Evolutionary conservation across 2,329 filamentous ascomycete genomes (phyloP).

Genomic region (Arachnopeziza araneosa): DNA sequence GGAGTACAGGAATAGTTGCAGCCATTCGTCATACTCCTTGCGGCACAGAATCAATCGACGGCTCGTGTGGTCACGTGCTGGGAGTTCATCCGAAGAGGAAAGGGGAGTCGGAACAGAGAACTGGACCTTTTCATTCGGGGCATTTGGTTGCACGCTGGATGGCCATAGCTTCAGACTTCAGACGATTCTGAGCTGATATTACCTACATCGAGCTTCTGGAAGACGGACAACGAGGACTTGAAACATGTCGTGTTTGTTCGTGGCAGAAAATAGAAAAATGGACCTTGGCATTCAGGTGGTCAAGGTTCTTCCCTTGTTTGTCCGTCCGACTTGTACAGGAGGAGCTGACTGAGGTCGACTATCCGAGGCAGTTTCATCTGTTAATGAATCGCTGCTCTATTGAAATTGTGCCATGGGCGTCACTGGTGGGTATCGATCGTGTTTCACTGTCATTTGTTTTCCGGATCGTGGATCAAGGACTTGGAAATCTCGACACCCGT

Average conservation of each 20-base stretch:
- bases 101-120: neutral
- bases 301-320: neutral
- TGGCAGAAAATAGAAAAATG: neutral
- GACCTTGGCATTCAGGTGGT: conserved; percentile 1
- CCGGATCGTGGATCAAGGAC: neutral
- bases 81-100: neutral
- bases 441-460: neutral
- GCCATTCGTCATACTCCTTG: neutral
- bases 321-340: neutral
- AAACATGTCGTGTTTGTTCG: conserved; percentile 1
- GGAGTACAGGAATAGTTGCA: neutral
- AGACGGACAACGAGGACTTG: neutral
- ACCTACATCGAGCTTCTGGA: neutral
- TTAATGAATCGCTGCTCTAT: neutral
- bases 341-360: neutral
- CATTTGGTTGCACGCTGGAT: no score
- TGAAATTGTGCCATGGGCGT: neutral
- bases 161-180: no score
- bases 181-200: no score
- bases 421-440: neutral
- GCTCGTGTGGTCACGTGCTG: neutral
- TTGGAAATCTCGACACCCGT: neutral
- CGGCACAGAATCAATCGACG: neutral
- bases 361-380: neutral
- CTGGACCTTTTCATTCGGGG: neutral